Evolutionary conservation across 2,329 filamentous ascomycete genomes (phyloP), one percentile per base, ranked within the genome.

Genomic region (Ilyonectria mors-panacis): DNA sequence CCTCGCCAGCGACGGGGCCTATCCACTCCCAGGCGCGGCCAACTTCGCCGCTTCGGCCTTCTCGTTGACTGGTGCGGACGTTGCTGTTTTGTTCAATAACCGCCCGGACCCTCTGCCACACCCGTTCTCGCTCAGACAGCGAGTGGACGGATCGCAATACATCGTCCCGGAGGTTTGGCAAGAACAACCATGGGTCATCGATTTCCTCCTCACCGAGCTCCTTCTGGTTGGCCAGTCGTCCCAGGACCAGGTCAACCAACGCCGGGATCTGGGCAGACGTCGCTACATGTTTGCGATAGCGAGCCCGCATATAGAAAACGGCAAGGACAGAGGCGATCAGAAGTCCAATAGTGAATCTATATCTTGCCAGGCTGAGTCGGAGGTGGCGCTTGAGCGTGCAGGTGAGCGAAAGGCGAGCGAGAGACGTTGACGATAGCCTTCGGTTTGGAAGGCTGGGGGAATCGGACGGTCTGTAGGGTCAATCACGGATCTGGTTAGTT

Each of bases 81-180:
- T 99, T 99, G 67, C 93, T 93, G 79, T 99, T 99, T 80, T 91
- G 91, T 81, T 99, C 96, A 1, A 99, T 95, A 59, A 98, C 92
- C 58, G 86, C 89, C 72, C 90, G 88, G 21, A 99, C 96, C 56
- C 90, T 89, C 70, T 90, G 87, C 96, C 97, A 99, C 57, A 99
- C 85, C 63, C 89, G 88, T 77, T 96, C 92, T 42, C 96, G 88
- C 74, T 94, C 89, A 9, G 87, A 86, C 21, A 95, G 86, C 4
- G 89, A 92, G 79, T 98, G 94, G 68, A 97, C 91, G 30, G 92
- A 89, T 21, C 95, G 87, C 44, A 99, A 85, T 3, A 99, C 92
- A 77, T 98, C 95, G 77, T 99, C 96, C 66, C 96, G 88, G 60
- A 99, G 84, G 78, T 98, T 96, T 1, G 93, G 93, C 73, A 98